Evolutionary conservation across 371 early-diverging fungal species (phyloP).

Genomic region (Apophysomyces variabilis): DNA sequence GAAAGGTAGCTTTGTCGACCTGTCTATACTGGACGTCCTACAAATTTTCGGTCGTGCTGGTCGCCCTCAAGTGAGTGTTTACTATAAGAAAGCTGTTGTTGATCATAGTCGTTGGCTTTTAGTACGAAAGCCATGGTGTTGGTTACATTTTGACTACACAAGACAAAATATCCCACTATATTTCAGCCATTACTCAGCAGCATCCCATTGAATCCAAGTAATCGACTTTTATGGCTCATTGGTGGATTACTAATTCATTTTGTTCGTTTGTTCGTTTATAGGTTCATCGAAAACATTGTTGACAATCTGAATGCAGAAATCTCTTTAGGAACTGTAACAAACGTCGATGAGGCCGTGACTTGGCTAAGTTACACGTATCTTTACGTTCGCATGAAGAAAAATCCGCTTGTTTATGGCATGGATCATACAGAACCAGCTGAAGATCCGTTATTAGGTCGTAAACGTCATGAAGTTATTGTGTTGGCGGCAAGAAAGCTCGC

Average conservation of each 20-base stretch:
- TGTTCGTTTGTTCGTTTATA: conserved; percentile 10
- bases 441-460: conserved; percentile 74
- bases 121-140: conserved; percentile 91
- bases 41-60: conserved; percentile 99
- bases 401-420: conserved; percentile 93
- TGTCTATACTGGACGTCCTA: conserved; percentile 94
- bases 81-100: neutral
- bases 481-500: conserved; percentile 51
- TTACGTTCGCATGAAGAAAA: conserved; percentile 95
- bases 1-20: conserved; percentile 90
- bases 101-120: neutral
- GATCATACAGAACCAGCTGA: conserved; percentile 71
- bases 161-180: conserved; percentile 91
- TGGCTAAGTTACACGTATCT: conserved; percentile 99
- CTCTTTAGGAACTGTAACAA: conserved; percentile 92
- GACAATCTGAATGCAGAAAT: conserved; percentile 99
- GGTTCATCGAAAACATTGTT: conserved; percentile 83
- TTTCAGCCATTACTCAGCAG: conserved; percentile 94
- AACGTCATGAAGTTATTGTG: conserved; percentile 30
- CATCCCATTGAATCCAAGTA: conserved; percentile 95
- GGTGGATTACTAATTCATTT: neutral
- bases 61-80: conserved; percentile 72
- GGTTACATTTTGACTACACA: conserved; percentile 92
- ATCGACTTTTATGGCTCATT: conserved; percentile 2
- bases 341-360: conserved; percentile 89